Evolutionary conservation across 2,329 filamentous ascomycete species (phyloP).

Genomic region (Capronia coronata): DNA sequence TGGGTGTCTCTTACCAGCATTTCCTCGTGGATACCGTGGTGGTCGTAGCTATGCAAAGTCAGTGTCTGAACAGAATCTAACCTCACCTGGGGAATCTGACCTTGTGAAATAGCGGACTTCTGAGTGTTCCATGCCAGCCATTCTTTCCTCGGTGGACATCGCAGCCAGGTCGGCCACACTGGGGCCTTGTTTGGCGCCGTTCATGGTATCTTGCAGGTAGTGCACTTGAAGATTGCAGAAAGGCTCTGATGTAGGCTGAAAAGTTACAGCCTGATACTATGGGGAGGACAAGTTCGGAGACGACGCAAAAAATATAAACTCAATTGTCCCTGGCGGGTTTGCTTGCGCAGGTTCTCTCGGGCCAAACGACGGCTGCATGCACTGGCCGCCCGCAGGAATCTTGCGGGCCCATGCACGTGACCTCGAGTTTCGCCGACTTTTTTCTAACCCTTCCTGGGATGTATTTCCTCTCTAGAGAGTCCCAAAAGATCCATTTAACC

Average conservation of each 20-base stretch:
- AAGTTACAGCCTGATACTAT: neutral
- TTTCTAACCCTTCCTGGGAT: too few species aligned
- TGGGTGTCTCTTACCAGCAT: constrained; percentile 28
- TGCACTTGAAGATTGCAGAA: neutral
- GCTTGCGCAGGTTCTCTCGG: neutral
- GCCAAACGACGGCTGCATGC: neutral
- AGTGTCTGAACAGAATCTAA: constrained; percentile 14
- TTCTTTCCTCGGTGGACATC: constrained; percentile 41
- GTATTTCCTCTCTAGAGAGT: too few species aligned
- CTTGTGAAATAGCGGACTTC: constrained; percentile 99
- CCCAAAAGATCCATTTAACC: too few species aligned
- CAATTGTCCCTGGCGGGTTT: neutral
- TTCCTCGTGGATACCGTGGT: constrained; percentile 64
- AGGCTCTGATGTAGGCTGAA: neutral
- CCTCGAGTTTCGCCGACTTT: neutral
- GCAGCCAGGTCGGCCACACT: constrained; percentile 26
- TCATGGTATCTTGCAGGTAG: constrained; percentile 9
- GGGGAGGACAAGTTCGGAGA: neutral
- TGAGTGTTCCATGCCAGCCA: constrained; percentile 70
- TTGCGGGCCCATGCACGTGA: neutral
- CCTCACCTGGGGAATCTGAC: constrained; percentile 47
- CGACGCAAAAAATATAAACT: neutral
- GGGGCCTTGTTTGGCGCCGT: constrained; percentile 20
- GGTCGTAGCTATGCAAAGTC: constrained; percentile 68
- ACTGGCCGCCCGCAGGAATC: neutral